Evolutionary conservation across 192 early-diverging fungal genomes (phyloP), one percentile per base, ranked within the genome.

Genomic region (Entophlyctis luteolus): DNA sequence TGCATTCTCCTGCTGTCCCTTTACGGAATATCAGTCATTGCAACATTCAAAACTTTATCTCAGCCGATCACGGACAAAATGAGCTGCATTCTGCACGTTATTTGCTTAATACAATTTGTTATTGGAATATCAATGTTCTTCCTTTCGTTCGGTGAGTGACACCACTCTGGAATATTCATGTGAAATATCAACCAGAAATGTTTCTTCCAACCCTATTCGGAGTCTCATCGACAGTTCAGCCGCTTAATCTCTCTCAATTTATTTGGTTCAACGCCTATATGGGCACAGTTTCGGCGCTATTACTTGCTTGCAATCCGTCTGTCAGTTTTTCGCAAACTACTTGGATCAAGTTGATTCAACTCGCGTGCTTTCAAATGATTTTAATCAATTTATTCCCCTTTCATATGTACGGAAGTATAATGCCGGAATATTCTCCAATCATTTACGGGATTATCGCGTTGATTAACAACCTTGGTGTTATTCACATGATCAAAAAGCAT

Each of bases 391-490:
- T 18, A 12, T 56, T 56, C 1, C 55, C 55, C 27, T 56, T 56
- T 32, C n/a, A 34, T 18, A 33, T 20, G 23, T 12, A 33, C 16
- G 23, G 35, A 56, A 45, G n/a, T n/a, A 12, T 45, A n/a, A 18
- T 56, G 18, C 55, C 4, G 35, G 12, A 12, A 25, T 52, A 52
- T 52, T 12, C 55, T 56, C 55, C 55, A 12, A 14, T 31, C 18
- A 56, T 56, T 56, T 56, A 32, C 20, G 55, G 55, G 4, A 4
- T 33, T 4, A 56, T 56, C 33, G 55, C 55, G 23, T 34, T 56
- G 35, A 20, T 34, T 0, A 56, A 56, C 20, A 56, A 56, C 33
- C n/a, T 56, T 56, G 55, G 55, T 14, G 33, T 56, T 25, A 31
- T 22, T 32, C 35, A 29, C 33, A 14, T 56, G 23, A 34, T 56